phyloP scores from a whole-genome alignment of 495 filamentous ascomycete genomes.

The Tuber microsphaerosporum region DNA sequence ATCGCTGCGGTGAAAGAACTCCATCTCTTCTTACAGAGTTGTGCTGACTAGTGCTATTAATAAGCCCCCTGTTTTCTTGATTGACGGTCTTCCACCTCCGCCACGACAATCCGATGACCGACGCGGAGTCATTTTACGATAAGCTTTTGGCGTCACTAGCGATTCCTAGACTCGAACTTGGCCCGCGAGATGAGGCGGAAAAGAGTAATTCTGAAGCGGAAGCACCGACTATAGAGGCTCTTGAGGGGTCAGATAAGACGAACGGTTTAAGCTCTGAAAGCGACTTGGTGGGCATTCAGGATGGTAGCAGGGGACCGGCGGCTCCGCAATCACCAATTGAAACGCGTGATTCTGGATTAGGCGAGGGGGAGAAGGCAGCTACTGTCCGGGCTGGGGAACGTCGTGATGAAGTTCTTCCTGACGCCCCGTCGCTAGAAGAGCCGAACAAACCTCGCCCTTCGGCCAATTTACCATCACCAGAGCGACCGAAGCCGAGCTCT shows the following conservation, averaged over 20 bases:
- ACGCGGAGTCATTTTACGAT: conserved; percentile 39
- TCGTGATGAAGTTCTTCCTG: background rate
- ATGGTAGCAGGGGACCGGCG: background rate
- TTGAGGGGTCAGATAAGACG: background rate
- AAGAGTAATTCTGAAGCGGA: background rate
- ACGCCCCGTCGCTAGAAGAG: background rate
- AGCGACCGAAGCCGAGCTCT: background rate
- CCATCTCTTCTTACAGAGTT: background rate
- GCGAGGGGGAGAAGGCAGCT: background rate
- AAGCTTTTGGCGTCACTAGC: conserved; percentile 37
- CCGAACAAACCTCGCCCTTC: background rate
- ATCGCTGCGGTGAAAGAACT: conserved; percentile 1
- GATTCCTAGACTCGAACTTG: conserved; percentile 2
- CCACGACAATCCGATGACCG: conserved; percentile 23
- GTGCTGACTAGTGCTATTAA: conserved; percentile 1
- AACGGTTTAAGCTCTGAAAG: background rate
- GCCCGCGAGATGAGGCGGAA: background rate
- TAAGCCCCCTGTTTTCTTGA: conserved; percentile 4
- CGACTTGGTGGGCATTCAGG: background rate
- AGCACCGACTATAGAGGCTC: background rate
- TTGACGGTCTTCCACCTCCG: background rate
- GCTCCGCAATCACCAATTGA: background rate
- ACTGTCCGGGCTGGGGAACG: background rate
- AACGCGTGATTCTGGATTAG: background rate
- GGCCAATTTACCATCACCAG: background rate